Evolutionary conservation across 2,329 filamentous ascomycete genomes (phyloP).

Genomic region (Xylariaceae sp.): DNA sequence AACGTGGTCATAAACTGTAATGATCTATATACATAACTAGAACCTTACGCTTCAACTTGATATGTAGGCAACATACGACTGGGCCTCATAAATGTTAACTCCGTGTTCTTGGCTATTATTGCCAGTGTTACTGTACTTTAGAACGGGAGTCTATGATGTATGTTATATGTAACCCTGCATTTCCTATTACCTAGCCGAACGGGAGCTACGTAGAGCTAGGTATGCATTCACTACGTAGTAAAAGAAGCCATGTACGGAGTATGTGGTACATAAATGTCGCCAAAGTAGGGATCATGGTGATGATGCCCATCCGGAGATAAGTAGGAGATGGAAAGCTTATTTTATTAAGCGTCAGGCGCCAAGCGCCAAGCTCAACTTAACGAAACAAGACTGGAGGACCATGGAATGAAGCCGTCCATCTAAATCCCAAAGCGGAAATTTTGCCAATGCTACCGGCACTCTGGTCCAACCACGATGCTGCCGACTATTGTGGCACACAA

Average conservation of each 20-base stretch:
- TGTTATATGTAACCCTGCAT: neutral
- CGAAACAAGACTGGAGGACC: neutral
- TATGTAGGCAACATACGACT: neutral
- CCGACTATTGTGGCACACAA: neutral
- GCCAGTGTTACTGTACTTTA: neutral
- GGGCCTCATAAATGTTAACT: too few relatives aligned
- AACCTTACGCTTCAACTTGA: neutral
- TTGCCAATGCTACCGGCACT: neutral
- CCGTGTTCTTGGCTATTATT: neutral
- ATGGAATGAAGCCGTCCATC: neutral
- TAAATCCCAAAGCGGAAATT: neutral
- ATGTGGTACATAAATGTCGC: neutral
- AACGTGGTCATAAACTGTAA: neutral
- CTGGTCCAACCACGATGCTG: neutral
- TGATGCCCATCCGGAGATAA: neutral
- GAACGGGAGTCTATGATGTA: neutral
- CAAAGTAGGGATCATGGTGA: neutral
- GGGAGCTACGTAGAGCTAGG: too few relatives aligned
- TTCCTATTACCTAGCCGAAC: too few relatives aligned
- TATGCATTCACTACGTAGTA: too few relatives aligned
- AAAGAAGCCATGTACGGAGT: too few relatives aligned
- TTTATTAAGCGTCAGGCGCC: neutral
- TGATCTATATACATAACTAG: neutral
- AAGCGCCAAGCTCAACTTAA: neutral
- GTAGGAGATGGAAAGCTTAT: neutral